A percentile compares a stretch with the other conserved stretches of the same genome.
These are phyloP conservation scores for Tilletiaria anomala DNA, from an alignment of 1,284 basidiomycete genomes.

Conservation along the genomic window DNA sequence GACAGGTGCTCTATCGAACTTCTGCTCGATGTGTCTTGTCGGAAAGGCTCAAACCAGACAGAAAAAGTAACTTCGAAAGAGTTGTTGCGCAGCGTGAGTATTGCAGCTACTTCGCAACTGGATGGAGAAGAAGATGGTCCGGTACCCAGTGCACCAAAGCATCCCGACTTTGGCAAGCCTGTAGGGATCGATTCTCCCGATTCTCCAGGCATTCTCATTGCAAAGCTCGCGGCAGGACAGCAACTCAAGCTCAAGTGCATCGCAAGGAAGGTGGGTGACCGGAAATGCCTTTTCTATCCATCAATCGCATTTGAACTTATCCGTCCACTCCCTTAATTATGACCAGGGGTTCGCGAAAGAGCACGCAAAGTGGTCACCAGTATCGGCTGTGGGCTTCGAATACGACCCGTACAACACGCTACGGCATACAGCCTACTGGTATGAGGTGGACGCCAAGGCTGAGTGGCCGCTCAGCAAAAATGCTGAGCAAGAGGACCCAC, in stretches of 20 bases:
- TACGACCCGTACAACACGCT: constrained; percentile 97
- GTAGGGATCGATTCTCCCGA: constrained; percentile 58
- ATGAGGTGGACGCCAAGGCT: constrained; percentile 46
- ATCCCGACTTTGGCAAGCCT: constrained; percentile 65
- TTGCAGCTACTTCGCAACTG: not conserved
- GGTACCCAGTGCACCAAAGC: constrained; percentile 3
- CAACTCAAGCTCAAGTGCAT: constrained; percentile 73
- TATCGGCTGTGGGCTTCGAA: constrained; percentile 86
- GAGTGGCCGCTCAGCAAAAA: constrained; percentile 7
- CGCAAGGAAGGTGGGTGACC: constrained; percentile 67
- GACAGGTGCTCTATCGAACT: constrained; percentile 66
- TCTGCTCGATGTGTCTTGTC: constrained; percentile 55
- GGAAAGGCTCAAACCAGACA: too few species aligned
- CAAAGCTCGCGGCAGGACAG: constrained; percentile 86
- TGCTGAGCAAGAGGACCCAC: constrained; percentile 32
- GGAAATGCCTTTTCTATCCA: not conserved
- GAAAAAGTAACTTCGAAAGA: too few species aligned
- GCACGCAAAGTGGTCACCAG: constrained; percentile 97
- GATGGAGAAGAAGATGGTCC: not conserved
- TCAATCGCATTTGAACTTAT: not conserved
- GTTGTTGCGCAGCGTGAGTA: constrained; percentile 6
- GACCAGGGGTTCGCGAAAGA: constrained; percentile 85
- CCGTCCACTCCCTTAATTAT: not conserved
- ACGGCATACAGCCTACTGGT: constrained; percentile 92
- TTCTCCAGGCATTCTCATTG: constrained; percentile 53